Evolutionary conservation across 768 basidiomycete species (phyloP), one percentile per base, ranked within the genome.

Genomic region (Auricularia sp.): DNA sequence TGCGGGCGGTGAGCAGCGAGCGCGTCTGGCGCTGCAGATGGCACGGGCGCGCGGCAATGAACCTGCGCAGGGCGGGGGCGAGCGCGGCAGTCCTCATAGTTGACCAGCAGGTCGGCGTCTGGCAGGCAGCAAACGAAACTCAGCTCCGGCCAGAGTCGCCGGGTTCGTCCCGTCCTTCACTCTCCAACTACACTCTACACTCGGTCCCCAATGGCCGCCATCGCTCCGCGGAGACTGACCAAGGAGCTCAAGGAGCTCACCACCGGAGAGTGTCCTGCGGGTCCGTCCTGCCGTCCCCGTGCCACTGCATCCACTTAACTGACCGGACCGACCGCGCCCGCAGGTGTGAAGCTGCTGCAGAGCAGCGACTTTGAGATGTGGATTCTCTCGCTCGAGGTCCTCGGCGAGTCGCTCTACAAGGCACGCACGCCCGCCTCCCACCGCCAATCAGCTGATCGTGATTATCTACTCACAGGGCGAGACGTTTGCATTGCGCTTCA

Each of bases 361-460:
- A 90, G 91, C 3, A 88, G 92, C 62, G 86, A 93, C 76, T 87
- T 92, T 69, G 75, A 81, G 67, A 86, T 81, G 35, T 94, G 92
- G 92, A 74, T 79, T 70, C 85, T 94, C 71, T 81, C 86, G 2
- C 84, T 94, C 71, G 85, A 91, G 73, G 87, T 93, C 62, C 82
- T 92, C 78, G 93, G 93, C 29, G 88, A 94, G 64, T 88, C 86
- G 53, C 72, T 88, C 67, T 95, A 91, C 77, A 72, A 84, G 78
- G 92, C 87, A 69, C 63, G 75, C 70, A 23, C 39, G 18, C 21
- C 7, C 14, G 21, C 7, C 16, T 23, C 14, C 61, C 23, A n/a
- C 16, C 29, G 21, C 63, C 23, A 44, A 36, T 33, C 53, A 21
- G 53, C 16, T n/a, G 61, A 47, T n/a, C 21, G 34, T 42, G 29